Base-by-base conservation (phyloP, 768 basidiomycete genomes). In the Tylopilus cervinicoccineus region DNA sequence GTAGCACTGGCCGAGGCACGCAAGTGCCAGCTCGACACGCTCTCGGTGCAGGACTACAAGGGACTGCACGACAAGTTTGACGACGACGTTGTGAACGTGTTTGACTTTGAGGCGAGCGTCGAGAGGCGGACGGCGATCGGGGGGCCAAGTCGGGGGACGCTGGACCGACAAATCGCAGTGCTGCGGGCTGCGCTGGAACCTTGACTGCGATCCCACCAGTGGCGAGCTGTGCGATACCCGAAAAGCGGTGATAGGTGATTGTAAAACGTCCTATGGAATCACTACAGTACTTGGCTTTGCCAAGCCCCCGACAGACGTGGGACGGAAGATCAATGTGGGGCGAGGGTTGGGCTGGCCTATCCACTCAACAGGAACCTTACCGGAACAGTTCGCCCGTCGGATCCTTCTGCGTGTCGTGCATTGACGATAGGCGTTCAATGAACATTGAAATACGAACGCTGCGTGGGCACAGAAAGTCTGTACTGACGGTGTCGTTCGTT, bases 81-180 rank as follows among this genome's bases (percentile, higher is more conserved):
- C 11, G 81, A 86, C 17, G 93, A 97, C 63, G 82, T 99, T 11
- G 74, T 79, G 55, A 68, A 74, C 3, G 84, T 99, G 41, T 99
- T 98, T 64, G 81, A 98, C 70, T 99, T 97, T 65, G 95, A 98
- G 67, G 85, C 87, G 40, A 91, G 88, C 53, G 93, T 98, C 13
- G 96, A 99, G 74, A 80, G 92, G 53, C 73, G 94, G 60, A 78
- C 88, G 60, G 85, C 94, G 2, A 91, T 97, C 57, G 96, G 96
- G 27, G 96, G 96, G 10, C 83, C 96, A 5, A 92, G 89, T 64
- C 76, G 78, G 50, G 76, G 75, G 57, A 95, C 92, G 78, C 77
- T 99, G 12, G 79, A 85, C 54, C 73, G 92, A 55, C 95, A 98
- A 70, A 84, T 98, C 47, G 67, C 80, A 16, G 82, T 88, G 4